phyloP scores from a whole-genome alignment of 1,284 basidiomycete species.

The Microbotryomycetes sp. region DNA sequence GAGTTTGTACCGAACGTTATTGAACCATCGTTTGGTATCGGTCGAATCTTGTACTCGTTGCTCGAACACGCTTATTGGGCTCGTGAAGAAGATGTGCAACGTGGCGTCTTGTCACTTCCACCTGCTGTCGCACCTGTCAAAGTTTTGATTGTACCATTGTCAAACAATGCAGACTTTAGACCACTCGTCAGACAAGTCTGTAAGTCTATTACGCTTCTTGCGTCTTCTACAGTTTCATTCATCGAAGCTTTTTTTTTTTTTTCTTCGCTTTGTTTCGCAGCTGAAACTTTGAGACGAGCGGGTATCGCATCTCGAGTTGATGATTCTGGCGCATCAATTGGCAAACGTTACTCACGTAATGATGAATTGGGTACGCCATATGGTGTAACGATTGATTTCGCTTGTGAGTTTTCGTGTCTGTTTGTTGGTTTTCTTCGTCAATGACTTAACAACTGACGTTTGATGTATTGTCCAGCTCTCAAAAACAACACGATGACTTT shows the following conservation, averaged over 20 bases:
- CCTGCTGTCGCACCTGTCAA: conserved; percentile 91
- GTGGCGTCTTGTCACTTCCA: conserved; percentile 83
- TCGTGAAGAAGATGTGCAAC: conserved; percentile 80
- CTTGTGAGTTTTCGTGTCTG: conserved; percentile 57
- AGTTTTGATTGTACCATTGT: conserved; percentile 92
- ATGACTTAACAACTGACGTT: neutral
- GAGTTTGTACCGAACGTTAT: conserved; percentile 97
- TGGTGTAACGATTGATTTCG: conserved; percentile 94
- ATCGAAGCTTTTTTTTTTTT: no score
- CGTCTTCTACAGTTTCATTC: neutral
- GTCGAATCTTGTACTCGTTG: conserved; percentile 88
- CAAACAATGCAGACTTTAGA: conserved; percentile 74
- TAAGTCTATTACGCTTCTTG: conserved; percentile 49
- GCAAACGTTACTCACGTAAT: conserved; percentile 93
- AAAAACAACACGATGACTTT: conserved; percentile 84
- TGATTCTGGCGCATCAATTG: conserved; percentile 90
- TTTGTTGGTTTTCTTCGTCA: neutral
- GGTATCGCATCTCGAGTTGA: conserved; percentile 90
- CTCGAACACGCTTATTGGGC: conserved; percentile 97
- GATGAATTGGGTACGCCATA: conserved; percentile 98
- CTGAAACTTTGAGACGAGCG: conserved; percentile 73
- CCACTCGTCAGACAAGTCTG: conserved; percentile 84
- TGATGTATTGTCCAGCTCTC: conserved; percentile 51
- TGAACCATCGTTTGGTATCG: conserved; percentile 96
- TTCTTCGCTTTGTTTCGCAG: conserved; percentile 54